Conservation (phyloP, 768 basidiomycete species). For the Boletus edulis region DNA sequence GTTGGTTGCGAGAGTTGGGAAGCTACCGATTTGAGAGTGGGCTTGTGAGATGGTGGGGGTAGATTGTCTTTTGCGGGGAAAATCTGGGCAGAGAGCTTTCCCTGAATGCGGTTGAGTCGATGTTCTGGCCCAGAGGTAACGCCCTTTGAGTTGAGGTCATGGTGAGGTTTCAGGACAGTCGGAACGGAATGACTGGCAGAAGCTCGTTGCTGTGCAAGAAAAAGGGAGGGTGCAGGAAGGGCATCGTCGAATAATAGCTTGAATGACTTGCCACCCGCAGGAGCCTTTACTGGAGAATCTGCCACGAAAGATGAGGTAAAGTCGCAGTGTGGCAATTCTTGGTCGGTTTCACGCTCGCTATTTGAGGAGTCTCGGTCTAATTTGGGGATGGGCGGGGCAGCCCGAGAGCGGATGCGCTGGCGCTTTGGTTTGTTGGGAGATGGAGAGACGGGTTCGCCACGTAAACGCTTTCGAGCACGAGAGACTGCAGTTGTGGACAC, state of each 20-base stretch:
- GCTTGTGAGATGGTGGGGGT: not conserved
- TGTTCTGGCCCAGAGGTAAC: not conserved
- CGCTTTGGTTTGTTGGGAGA: conserved; percentile 79
- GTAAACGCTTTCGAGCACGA: conserved; percentile 75
- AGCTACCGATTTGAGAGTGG: not conserved
- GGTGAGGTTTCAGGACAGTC: not conserved
- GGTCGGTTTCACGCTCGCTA: conserved; percentile 38
- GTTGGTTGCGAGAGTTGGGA: conserved; percentile 15
- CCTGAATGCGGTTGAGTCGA: conserved; percentile 2
- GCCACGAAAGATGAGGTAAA: conserved; percentile 53
- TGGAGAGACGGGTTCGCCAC: conserved; percentile 81
- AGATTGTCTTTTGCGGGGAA: conserved; percentile 11
- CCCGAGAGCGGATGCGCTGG: conserved; percentile 49
- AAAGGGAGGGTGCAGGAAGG: conserved; percentile 16
- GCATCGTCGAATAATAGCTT: conserved; percentile 66
- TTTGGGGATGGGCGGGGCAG: conserved; percentile 37
- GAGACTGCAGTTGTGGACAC: conserved; percentile 46
- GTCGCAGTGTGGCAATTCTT: conserved; percentile 26
- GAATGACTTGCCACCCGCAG: conserved; percentile 57
- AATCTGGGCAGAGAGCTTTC: conserved; percentile 3
- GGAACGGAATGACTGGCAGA: conserved; percentile 1
- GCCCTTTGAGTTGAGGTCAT: conserved; percentile 1
- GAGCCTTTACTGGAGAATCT: conserved; percentile 69
- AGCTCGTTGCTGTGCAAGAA: not conserved
- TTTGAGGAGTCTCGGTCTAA: conserved; percentile 26